phyloP scores from a whole-genome alignment of 805 yeast species.

The Yamadazyma phyllophila region DNA sequence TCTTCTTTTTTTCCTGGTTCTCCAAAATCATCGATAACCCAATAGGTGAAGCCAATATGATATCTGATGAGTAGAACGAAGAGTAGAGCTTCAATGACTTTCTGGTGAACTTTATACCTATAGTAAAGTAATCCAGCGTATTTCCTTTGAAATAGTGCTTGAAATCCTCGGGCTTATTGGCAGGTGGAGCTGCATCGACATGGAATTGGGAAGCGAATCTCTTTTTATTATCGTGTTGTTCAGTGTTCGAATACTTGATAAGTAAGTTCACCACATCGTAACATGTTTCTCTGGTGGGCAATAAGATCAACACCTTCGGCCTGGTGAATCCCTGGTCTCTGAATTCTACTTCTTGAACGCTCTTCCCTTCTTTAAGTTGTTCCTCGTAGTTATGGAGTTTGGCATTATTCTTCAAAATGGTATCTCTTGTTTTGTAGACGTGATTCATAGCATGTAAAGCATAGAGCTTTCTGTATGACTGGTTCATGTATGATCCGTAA shows the following conservation, averaged over 20 bases:
- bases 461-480: slow-evolving; percentile 60
- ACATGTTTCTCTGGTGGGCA: slow-evolving; percentile 83
- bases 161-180: slow-evolving; percentile 79
- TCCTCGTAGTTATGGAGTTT: slow-evolving; percentile 47
- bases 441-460: slow-evolving; percentile 77
- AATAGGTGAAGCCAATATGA: slow-evolving; percentile 87
- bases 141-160: slow-evolving; percentile 79
- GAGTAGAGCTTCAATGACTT: slow-evolving; percentile 83
- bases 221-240: slow-evolving; percentile 76
- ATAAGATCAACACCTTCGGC: slow-evolving; percentile 77
- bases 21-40: slow-evolving; percentile 78
- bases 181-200: slow-evolving; percentile 45
- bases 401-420: slow-evolving; percentile 73
- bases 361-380: slow-evolving; percentile 34
- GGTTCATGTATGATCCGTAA: slow-evolving; percentile 48
- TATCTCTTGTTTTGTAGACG: slow-evolving; percentile 80
- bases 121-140: slow-evolving; percentile 84
- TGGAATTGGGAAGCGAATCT: slow-evolving; percentile 72
- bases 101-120: slow-evolving; percentile 89
- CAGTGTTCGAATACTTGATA: slow-evolving; percentile 60
- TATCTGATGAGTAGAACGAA: slow-evolving; percentile 79
- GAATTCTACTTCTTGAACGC: slow-evolving; percentile 52
- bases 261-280: slow-evolving; percentile 64
- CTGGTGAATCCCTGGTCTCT: slow-evolving; percentile 96
- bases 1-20: slow-evolving; percentile 50